phyloP scores from a whole-genome alignment of 1,284 basidiomycete species.

The Ganoderma meredithae region DNA sequence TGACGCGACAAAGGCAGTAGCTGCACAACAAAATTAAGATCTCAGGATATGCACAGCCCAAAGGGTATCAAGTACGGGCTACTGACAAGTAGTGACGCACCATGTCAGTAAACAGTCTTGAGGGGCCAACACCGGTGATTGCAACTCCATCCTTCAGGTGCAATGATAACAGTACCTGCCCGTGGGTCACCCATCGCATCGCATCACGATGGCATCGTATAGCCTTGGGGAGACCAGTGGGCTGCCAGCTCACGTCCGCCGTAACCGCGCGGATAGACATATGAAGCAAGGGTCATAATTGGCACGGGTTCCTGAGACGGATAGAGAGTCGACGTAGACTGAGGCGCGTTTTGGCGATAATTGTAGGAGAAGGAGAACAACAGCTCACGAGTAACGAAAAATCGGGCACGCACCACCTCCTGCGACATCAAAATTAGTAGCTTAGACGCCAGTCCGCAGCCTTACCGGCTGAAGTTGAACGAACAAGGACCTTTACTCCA shows the following conservation, averaged over 20 bases:
- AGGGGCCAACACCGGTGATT: neutral
- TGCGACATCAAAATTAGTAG: neutral
- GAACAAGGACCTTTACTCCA: no score
- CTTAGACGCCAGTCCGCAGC: neutral
- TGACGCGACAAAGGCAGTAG: neutral
- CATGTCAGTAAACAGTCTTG: neutral
- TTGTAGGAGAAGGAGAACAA: neutral
- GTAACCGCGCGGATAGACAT: neutral
- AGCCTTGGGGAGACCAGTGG: neutral
- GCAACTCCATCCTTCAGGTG: neutral
- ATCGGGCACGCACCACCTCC: neutral
- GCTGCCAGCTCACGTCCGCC: neutral
- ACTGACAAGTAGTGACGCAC: neutral
- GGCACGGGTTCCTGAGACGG: neutral
- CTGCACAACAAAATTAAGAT: neutral
- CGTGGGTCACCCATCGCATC: neutral
- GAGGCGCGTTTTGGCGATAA: no score
- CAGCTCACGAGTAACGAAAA: neutral
- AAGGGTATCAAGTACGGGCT: neutral
- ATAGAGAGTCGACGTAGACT: neutral
- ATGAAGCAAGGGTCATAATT: neutral
- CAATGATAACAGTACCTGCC: neutral
- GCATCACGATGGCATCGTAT: neutral
- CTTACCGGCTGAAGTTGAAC: no score
- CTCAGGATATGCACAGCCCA: neutral